Conservation (phyloP, 169 alveolate species). For the Perkinsus olseni region DNA sequence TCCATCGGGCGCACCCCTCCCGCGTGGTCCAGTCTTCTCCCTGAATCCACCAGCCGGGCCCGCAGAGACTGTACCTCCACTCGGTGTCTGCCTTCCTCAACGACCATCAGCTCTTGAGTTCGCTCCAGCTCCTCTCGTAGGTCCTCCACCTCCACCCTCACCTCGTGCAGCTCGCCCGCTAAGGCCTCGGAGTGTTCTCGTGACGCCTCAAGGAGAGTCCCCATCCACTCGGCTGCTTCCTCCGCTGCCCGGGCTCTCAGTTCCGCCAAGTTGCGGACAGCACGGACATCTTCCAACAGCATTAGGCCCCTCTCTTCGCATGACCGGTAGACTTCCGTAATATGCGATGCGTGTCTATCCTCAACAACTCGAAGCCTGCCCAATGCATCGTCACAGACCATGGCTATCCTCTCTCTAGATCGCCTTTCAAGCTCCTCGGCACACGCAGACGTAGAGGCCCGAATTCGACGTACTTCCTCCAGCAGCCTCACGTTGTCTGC, state of each 20-base stretch:
- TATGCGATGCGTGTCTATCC: neutral
- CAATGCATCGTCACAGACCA: neutral
- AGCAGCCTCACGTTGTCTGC: neutral
- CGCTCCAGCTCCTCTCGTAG: neutral
- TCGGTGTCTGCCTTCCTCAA: neutral
- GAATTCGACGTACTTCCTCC: neutral
- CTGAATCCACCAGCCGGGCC: neutral
- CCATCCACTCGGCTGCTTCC: neutral
- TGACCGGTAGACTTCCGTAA: neutral
- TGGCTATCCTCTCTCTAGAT: neutral
- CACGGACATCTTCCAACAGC: neutral
- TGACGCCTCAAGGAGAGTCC: neutral
- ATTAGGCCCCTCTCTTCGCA: neutral
- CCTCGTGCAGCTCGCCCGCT: neutral
- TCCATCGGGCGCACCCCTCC: neutral
- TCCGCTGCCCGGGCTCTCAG: neutral
- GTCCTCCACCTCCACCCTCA: neutral
- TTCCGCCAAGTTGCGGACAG: neutral
- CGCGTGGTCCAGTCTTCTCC: neutral
- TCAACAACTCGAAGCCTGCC: neutral
- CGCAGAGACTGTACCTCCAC: neutral
- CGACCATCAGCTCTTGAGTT: neutral
- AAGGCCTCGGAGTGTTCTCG: neutral
- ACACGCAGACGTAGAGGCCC: neutral
- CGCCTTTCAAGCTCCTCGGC: neutral